A percentile compares a stretch with the other conserved stretches of the same genome.
phyloP scores from a whole-genome alignment of 2,329 filamentous ascomycete species.

The Phialophora verrucosa region DNA sequence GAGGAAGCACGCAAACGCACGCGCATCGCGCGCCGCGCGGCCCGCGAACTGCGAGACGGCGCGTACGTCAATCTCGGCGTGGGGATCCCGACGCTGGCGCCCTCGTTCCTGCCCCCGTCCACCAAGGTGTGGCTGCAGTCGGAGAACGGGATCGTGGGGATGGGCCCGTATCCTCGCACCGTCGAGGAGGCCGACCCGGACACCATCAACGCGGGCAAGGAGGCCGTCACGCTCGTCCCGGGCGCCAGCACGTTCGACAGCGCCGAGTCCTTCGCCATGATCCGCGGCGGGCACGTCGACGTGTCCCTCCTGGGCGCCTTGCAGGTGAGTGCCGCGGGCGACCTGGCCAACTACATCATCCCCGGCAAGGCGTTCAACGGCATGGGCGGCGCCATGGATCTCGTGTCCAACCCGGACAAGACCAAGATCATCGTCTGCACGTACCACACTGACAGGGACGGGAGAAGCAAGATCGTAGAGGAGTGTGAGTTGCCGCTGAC shows the following conservation, averaged over 20 bases:
- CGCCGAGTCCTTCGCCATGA: constrained; percentile 85
- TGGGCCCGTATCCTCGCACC: constrained; percentile 77
- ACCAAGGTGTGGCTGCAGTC: constrained; percentile 82
- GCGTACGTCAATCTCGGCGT: constrained; percentile 82
- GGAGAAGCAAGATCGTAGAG: constrained; percentile 69
- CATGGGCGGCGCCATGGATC: constrained; percentile 80
- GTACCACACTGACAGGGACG: constrained; percentile 72
- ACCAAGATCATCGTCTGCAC: constrained; percentile 76
- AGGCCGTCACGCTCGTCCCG: constrained; percentile 79
- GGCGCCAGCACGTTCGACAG: constrained; percentile 80
- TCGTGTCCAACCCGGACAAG: constrained; percentile 71
- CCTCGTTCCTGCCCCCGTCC: constrained; percentile 71
- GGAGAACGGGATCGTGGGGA: constrained; percentile 84
- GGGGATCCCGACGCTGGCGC: constrained; percentile 80
- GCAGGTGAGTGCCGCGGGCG: constrained; percentile 77
- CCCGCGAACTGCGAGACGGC: constrained; percentile 79
- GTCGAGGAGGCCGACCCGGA: constrained; percentile 75
- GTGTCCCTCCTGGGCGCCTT: constrained; percentile 83
- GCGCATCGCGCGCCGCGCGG: constrained; percentile 76
- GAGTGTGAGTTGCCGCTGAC: constrained; percentile 69
- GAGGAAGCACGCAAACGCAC: constrained; percentile 64
- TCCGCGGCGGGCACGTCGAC: constrained; percentile 81
- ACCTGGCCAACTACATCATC: constrained; percentile 89
- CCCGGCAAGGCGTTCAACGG: constrained; percentile 84
- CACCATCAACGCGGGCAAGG: constrained; percentile 85